Conservation (phyloP, 192 early-diverging fungal species). For the Entomortierella parvispora region DNA sequence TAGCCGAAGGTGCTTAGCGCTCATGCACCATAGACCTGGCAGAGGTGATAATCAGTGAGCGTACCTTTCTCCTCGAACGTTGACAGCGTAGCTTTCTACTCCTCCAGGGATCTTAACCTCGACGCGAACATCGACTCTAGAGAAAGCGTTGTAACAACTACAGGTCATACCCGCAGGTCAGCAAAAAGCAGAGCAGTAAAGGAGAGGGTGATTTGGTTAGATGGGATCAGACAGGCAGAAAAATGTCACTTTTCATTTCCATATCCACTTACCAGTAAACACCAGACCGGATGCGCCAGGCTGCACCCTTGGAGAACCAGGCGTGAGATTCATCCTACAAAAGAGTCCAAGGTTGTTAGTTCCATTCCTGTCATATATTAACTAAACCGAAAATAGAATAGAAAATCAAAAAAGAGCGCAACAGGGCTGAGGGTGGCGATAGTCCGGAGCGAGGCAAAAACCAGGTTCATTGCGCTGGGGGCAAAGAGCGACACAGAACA, state of each 20-base stretch:
- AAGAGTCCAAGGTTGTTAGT: neutral
- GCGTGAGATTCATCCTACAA: constrained; percentile 69
- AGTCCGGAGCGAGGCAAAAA: no score
- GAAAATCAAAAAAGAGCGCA: no score
- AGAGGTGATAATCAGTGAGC: neutral
- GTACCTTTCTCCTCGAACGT: constrained; percentile 89
- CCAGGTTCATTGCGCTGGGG: no score
- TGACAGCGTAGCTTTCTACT: constrained; percentile 92
- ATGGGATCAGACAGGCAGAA: no score
- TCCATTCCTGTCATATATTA: no score
- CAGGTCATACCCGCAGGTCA: no score
- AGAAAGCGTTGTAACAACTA: constrained; percentile 99
- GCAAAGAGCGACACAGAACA: no score
- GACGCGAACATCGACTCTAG: constrained; percentile 96
- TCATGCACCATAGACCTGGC: no score
- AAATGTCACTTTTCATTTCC: no score
- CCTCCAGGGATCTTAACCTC: constrained; percentile 98
- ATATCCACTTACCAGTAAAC: constrained; percentile 71
- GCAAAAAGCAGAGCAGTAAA: neutral
- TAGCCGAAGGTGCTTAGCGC: no score
- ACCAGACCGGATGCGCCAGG: constrained; percentile 72
- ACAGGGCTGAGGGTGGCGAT: no score
- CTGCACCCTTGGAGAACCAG: constrained; percentile 70
- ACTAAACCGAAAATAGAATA: no score
- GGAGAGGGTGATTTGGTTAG: neutral